phyloP scores from a whole-genome alignment of 164 flowering plant genomes.

The Paratinospora sagittata region DNA sequence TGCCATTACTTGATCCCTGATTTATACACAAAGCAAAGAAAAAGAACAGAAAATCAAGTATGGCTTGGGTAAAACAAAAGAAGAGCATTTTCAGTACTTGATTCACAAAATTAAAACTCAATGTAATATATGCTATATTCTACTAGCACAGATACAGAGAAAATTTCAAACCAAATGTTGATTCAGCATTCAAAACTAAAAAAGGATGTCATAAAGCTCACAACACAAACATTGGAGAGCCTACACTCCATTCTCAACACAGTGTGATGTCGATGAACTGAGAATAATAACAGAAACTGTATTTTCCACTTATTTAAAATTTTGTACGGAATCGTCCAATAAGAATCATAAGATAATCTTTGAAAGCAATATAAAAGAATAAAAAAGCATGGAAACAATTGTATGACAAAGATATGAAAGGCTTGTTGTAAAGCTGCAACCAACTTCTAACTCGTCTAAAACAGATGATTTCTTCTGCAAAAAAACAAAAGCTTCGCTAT shows the following conservation, averaged over 20 bases:
- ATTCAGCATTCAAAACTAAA: background rate
- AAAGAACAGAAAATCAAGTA: background rate
- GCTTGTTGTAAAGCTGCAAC: too few species aligned
- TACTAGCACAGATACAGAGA: background rate
- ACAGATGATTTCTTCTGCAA: too few species aligned
- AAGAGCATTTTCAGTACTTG: background rate
- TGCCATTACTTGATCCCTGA: conserved; percentile 30
- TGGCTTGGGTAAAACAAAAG: background rate
- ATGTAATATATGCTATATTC: background rate
- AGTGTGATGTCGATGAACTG: background rate
- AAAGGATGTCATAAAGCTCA: background rate
- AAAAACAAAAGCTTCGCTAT: too few species aligned
- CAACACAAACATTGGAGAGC: background rate
- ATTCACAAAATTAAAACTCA: background rate
- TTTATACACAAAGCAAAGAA: background rate
- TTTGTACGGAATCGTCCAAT: too few species aligned
- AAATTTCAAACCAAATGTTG: background rate
- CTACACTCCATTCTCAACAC: background rate
- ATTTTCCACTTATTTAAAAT: too few species aligned
- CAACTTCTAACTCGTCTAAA: too few species aligned
- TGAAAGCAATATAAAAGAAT: too few species aligned
- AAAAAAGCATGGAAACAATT: too few species aligned
- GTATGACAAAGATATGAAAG: too few species aligned
- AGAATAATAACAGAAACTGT: background rate
- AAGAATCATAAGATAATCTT: too few species aligned